These are phyloP conservation scores for Floccularia luteovirens DNA, from an alignment of 768 basidiomycete genomes.

Conservation along the genomic window DNA sequence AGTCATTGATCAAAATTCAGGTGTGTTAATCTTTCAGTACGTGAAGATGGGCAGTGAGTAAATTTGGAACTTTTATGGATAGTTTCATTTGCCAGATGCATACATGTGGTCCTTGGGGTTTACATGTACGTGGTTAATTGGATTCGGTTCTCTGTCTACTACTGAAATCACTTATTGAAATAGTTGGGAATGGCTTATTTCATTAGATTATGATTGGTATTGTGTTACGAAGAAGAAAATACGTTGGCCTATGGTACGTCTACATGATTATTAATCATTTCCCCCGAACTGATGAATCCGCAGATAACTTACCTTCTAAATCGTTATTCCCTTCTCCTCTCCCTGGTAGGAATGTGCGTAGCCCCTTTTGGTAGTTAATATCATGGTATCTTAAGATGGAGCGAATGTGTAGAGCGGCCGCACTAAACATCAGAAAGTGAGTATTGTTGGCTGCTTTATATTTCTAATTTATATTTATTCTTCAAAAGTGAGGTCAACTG, in stretches of 20 bases:
- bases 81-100: slow-evolving; percentile 34
- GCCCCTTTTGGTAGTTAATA: too few relatives aligned
- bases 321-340: slow-evolving; percentile 57
- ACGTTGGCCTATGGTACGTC: slow-evolving; percentile 58
- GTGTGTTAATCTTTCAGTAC: background rate
- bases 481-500: slow-evolving; percentile 45
- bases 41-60: background rate
- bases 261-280: background rate
- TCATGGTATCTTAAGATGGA: too few relatives aligned
- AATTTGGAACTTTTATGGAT: background rate
- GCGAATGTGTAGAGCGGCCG: too few relatives aligned
- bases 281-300: background rate
- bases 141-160: too few relatives aligned
- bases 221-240: slow-evolving; percentile 49
- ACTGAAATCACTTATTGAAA: too few relatives aligned
- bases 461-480: slow-evolving; percentile 6
- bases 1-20: background rate
- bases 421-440: too few relatives aligned
- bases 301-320: slow-evolving; percentile 64
- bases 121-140: slow-evolving; percentile 38
- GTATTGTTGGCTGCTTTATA: slow-evolving; percentile 14
- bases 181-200: slow-evolving; percentile 60
- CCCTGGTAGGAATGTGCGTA: slow-evolving; percentile 58
- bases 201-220: slow-evolving; percentile 58
- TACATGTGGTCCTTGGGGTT: slow-evolving; percentile 42